These are phyloP conservation scores for Musa balbisiana DNA, from an alignment of 202 grass and related monocot species.

Conservation along the genomic window DNA sequence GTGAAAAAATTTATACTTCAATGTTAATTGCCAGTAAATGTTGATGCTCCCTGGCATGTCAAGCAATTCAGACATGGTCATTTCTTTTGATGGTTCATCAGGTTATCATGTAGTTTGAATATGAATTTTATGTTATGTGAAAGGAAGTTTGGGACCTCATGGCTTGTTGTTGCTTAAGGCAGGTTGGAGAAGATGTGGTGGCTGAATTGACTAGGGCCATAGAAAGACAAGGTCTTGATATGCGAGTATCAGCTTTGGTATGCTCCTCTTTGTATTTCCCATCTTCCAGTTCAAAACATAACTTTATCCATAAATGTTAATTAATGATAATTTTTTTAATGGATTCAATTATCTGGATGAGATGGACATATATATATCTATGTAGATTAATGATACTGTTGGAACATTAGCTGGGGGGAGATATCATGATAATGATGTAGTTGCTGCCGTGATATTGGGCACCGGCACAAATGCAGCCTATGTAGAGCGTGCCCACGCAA, in stretches of 20 bases:
- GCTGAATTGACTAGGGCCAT: not conserved
- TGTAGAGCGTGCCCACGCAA: conserved; percentile 51
- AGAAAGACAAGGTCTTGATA: not conserved
- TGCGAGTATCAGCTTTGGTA: conserved; percentile 32
- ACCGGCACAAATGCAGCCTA: conserved; percentile 87
- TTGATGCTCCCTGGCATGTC: not conserved
- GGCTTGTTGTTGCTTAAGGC: conserved; percentile 8
- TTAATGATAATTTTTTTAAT: not conserved
- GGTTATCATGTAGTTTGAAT: too few relatives aligned
- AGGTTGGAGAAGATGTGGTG: not conserved
- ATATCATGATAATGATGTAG: conserved; percentile 59
- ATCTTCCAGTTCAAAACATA: not conserved
- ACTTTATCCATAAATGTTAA: too few relatives aligned
- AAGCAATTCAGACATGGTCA: not conserved
- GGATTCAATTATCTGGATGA: not conserved
- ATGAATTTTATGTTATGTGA: too few relatives aligned
- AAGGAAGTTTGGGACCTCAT: not conserved
- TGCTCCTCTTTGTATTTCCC: not conserved
- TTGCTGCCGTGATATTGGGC: conserved; percentile 70
- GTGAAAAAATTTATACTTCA: too few relatives aligned
- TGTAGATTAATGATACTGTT: conserved; percentile 74
- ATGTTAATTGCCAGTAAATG: too few relatives aligned
- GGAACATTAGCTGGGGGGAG: conserved; percentile 71
- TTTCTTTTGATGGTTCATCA: too few relatives aligned
- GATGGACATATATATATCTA: not conserved